Conservation (phyloP, 139 green algal genomes). For the Edaphochlamys debaryana region DNA sequence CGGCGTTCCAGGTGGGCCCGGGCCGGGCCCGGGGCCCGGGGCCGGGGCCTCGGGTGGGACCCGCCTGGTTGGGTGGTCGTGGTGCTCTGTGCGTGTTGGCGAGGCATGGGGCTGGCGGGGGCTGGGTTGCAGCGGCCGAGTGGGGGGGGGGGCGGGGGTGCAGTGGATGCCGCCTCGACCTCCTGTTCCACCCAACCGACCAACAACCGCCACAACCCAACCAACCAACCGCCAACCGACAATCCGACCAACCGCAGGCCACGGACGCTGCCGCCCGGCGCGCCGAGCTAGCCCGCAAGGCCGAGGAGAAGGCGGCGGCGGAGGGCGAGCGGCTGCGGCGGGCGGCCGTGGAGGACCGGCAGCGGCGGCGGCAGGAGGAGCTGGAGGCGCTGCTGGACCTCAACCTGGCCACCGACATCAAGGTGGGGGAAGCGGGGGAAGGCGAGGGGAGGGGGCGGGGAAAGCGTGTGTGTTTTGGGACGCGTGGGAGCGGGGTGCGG, state of each 20-base stretch:
- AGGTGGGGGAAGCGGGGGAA: slow-evolving; percentile 17
- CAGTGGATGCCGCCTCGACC: too few relatives aligned
- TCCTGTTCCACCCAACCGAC: too few relatives aligned
- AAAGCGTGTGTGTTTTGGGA: neutral
- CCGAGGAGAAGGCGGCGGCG: slow-evolving; percentile 55
- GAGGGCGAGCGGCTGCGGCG: slow-evolving; percentile 47
- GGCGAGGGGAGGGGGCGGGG: neutral
- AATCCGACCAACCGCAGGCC: too few relatives aligned
- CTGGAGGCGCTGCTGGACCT: slow-evolving; percentile 35
- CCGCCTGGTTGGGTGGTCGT: too few relatives aligned
- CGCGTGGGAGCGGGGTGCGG: too few relatives aligned
- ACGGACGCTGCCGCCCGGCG: slow-evolving; percentile 14
- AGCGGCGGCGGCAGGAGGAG: slow-evolving; percentile 33
- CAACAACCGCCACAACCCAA: too few relatives aligned
- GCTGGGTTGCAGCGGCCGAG: too few relatives aligned
- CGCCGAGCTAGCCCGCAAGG: slow-evolving; percentile 58
- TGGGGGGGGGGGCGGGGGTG: too few relatives aligned
- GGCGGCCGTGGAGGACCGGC: slow-evolving; percentile 37
- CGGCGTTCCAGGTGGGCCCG: slow-evolving; percentile 18
- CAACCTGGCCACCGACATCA: slow-evolving; percentile 52
- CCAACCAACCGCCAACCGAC: too few relatives aligned
- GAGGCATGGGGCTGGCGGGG: too few relatives aligned
- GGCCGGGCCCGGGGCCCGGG: neutral
- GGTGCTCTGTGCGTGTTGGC: too few relatives aligned
- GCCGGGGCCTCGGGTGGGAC: too few relatives aligned